phyloP scores from a whole-genome alignment of 176 grass and related monocot species.

The Eragrostis curvula region DNA sequence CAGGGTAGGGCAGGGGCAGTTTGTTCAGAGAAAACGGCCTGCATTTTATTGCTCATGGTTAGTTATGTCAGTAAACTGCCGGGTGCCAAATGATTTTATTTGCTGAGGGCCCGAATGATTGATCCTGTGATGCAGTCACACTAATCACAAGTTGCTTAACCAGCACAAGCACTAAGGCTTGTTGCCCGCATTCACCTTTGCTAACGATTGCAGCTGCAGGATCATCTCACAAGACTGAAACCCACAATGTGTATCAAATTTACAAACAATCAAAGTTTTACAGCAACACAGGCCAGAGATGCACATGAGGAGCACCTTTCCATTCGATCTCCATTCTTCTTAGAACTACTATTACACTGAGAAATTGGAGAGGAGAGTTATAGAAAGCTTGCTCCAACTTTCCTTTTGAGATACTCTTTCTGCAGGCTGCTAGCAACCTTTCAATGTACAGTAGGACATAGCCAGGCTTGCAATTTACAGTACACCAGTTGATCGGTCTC shows the following conservation, averaged over 20 bases:
- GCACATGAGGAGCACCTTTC: background rate
- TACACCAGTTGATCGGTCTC: constrained; percentile 9
- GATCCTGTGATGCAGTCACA: background rate
- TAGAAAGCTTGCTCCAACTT: constrained; percentile 31
- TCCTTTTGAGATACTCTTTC: constrained; percentile 22
- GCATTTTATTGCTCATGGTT: constrained; percentile 1
- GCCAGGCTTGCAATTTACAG: background rate
- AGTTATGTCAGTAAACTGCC: constrained; percentile 30
- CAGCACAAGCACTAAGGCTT: no score
- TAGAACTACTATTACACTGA: background rate
- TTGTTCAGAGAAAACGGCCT: constrained; percentile 32
- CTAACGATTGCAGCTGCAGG: background rate
- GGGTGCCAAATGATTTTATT: background rate
- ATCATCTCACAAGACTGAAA: background rate
- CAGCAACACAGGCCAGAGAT: background rate
- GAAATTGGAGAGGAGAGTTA: background rate
- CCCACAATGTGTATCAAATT: background rate
- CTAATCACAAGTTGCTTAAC: no score
- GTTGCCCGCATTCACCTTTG: background rate
- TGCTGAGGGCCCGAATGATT: background rate
- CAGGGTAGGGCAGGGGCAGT: background rate
- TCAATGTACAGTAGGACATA: background rate
- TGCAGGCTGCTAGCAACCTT: background rate
- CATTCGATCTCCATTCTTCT: background rate
- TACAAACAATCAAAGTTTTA: background rate